Percentiles rank a stretch among this genome's conserved stretches.
Conservation (phyloP, 768 basidiomycete genomes). For the Lentinula aciculospora region DNA sequence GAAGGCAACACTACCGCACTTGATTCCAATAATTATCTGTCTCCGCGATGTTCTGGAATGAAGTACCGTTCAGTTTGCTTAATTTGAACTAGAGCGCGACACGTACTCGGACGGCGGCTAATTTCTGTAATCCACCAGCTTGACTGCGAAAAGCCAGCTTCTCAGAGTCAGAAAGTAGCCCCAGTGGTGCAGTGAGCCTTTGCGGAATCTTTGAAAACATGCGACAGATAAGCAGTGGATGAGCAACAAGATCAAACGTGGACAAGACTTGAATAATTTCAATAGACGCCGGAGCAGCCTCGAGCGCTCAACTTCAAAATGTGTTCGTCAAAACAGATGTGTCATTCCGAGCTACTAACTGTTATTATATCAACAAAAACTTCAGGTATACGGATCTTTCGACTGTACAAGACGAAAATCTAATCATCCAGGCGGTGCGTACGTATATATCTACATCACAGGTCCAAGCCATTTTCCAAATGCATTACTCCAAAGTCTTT, state of each 20-base stretch:
- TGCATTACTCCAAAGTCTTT: not conserved
- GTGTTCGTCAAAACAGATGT: not conserved
- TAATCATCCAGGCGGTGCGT: not conserved
- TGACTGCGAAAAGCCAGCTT: conserved; percentile 87
- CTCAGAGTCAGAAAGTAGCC: conserved; percentile 79
- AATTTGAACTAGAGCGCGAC: not conserved
- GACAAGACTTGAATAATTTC: too few relatives aligned
- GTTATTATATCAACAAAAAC: not conserved
- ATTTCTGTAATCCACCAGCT: conserved; percentile 71
- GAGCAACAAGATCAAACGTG: too few relatives aligned
- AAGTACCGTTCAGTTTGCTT: conserved; percentile 1
- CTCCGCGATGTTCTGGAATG: conserved; percentile 60
- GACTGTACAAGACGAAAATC: not conserved
- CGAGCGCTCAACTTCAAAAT: not conserved
- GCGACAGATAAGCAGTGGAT: not conserved
- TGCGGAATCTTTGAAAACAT: conserved; percentile 75
- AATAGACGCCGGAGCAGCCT: not conserved
- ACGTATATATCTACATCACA: not conserved
- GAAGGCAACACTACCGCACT: conserved; percentile 33
- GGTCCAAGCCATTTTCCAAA: not conserved
- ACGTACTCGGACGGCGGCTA: conserved; percentile 70
- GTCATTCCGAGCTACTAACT: not conserved
- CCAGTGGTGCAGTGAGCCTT: conserved; percentile 68
- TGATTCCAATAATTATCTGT: conserved; percentile 89
- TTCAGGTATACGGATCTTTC: not conserved